Conservation (phyloP, 257 asterid species). For the Fraxinus anomala region DNA sequence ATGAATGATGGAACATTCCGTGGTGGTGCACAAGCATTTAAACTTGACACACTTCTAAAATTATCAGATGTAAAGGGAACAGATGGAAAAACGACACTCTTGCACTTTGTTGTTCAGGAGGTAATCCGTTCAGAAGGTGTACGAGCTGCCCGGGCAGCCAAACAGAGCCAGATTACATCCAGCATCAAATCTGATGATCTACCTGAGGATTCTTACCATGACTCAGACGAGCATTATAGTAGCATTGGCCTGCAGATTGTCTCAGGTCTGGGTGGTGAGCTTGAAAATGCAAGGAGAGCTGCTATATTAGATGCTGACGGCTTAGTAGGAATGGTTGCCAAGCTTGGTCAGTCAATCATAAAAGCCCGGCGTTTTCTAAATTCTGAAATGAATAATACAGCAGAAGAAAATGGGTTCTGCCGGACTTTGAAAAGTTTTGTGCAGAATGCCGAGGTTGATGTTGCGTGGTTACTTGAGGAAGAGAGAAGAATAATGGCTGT, state of each 20-base stretch:
- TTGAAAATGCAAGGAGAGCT: slow-evolving; percentile 48
- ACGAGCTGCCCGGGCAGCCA: slow-evolving; percentile 49
- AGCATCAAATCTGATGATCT: slow-evolving; percentile 41
- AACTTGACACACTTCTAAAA: slow-evolving; percentile 37
- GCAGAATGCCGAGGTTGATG: slow-evolving; percentile 44
- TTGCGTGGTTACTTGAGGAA: slow-evolving; percentile 42
- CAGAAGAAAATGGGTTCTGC: slow-evolving; percentile 44
- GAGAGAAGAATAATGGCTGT: slow-evolving; percentile 54
- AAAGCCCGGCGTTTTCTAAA: slow-evolving; percentile 39
- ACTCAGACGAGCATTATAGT: slow-evolving; percentile 37
- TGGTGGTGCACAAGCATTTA: slow-evolving; percentile 40
- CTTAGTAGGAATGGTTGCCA: slow-evolving; percentile 39
- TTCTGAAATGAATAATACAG: slow-evolving; percentile 38
- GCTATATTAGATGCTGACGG: slow-evolving; percentile 44
- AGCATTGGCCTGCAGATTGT: slow-evolving; percentile 47
- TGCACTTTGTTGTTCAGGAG: slow-evolving; percentile 41
- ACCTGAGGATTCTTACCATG: slow-evolving; percentile 32
- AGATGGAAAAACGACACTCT: slow-evolving; percentile 38
- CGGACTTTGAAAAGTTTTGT: slow-evolving; percentile 38
- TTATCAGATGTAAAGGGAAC: slow-evolving; percentile 37
- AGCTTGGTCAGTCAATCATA: slow-evolving; percentile 38
- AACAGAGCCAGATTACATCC: slow-evolving; percentile 36
- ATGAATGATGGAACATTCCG: slow-evolving; percentile 42
- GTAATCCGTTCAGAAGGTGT: slow-evolving; percentile 51
- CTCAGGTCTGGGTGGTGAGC: slow-evolving; percentile 42